Evolutionary conservation across 345 rosid genomes (phyloP).

Genomic region (Firmiana major): DNA sequence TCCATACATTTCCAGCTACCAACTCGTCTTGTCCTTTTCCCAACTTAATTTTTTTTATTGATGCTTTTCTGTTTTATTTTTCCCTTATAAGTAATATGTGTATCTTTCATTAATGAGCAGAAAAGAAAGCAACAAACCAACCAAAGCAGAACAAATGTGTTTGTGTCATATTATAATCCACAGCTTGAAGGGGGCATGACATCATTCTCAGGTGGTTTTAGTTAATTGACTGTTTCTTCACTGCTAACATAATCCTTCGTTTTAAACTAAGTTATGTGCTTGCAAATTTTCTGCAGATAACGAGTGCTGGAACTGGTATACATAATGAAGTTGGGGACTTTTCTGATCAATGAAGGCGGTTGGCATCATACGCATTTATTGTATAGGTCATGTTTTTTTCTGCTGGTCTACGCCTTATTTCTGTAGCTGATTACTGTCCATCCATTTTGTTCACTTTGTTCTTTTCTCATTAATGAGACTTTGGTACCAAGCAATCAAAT

Average conservation of each 20-base stretch:
- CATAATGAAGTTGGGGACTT: constrained; percentile 18
- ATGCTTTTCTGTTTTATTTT: neutral
- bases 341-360: constrained; percentile 15
- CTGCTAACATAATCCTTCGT: neutral
- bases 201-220: constrained; percentile 27
- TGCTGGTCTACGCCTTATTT: constrained; percentile 19
- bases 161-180: constrained; percentile 71
- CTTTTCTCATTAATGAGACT: constrained; percentile 22
- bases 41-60: neutral
- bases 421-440: constrained; percentile 19
- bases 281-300: constrained; percentile 13
- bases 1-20: neutral
- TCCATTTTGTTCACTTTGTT: constrained; percentile 23
- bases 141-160: constrained; percentile 71
- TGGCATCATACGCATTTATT: constrained; percentile 8
- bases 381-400: constrained; percentile 1
- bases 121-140: constrained; percentile 57
- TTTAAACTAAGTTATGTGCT: neutral
- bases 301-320: constrained; percentile 24
- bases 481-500: constrained; percentile 25
- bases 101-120: constrained; percentile 40
- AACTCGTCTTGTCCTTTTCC: constrained; percentile 18
- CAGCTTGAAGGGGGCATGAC: constrained; percentile 16
- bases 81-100: neutral
- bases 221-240: neutral